These are phyloP conservation scores for Beverwykella pulmonaria DNA, from an alignment of 495 filamentous ascomycete species.

Conservation along the genomic window DNA sequence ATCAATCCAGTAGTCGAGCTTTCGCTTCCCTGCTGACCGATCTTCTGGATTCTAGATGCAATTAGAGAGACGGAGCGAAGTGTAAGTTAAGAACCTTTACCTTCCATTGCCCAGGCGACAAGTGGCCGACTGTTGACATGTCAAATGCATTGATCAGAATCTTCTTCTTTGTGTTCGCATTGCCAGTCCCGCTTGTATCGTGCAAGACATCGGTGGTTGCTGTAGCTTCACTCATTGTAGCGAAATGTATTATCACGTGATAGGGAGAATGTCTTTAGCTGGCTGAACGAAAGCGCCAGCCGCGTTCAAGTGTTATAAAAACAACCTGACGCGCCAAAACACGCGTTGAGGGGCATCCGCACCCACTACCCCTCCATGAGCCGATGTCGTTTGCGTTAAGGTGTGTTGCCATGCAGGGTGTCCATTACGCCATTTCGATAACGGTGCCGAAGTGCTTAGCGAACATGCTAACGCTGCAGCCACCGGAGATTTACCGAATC, in stretches of 20 bases:
- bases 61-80: conserved; percentile 9
- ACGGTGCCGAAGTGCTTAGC: neutral
- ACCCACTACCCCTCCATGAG: neutral
- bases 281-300: neutral
- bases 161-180: conserved; percentile 38
- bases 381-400: conserved; percentile 42
- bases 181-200: neutral
- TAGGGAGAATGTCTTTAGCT: neutral
- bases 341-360: neutral
- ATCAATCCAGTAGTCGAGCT: conserved; percentile 61
- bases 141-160: conserved; percentile 55
- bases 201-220: neutral
- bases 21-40: conserved; percentile 59
- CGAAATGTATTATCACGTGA: neutral
- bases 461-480: neutral
- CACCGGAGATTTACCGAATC: no score
- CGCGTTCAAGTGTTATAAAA: neutral
- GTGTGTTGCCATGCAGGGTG: conserved; percentile 38
- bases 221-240: neutral
- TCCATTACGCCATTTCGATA: neutral
- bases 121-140: conserved; percentile 49
- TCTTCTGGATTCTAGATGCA: conserved; percentile 55
- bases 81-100: conserved; percentile 34
- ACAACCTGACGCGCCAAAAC: neutral
- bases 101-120: conserved; percentile 55